phyloP scores from a whole-genome alignment of 257 asterid genomes.

The Nicotiana obtusifolia region DNA sequence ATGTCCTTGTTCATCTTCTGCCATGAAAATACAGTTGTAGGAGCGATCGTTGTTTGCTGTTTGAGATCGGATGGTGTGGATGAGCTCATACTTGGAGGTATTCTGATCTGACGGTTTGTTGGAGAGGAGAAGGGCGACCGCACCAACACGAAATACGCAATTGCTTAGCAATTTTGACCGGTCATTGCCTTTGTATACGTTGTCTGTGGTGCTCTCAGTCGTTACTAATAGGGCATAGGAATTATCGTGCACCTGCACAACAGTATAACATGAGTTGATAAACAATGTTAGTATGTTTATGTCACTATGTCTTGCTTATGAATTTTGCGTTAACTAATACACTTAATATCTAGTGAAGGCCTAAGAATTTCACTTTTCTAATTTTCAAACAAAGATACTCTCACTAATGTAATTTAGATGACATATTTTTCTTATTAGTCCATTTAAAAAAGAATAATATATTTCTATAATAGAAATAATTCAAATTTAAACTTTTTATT shows the following conservation, averaged over 20 bases:
- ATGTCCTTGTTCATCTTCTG: conserved; percentile 31
- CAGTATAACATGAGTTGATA: background rate
- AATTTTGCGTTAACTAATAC: no score
- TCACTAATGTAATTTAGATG: no score
- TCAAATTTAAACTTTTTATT: no score
- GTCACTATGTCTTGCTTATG: no score
- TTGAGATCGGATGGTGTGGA: conserved; percentile 40
- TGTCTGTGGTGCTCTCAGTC: conserved; percentile 25
- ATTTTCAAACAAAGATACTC: no score
- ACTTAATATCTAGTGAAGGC: no score
- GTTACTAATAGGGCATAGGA: conserved; percentile 44
- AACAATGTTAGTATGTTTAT: no score
- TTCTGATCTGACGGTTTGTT: conserved; percentile 19
- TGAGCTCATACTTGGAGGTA: conserved; percentile 33
- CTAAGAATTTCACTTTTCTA: no score
- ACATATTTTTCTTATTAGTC: no score
- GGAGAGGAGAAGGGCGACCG: conserved; percentile 37
- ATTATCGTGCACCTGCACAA: conserved; percentile 33
- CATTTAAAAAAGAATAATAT: no score
- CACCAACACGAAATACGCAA: conserved; percentile 48
- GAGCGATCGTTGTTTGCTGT: conserved; percentile 36
- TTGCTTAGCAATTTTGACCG: conserved; percentile 37
- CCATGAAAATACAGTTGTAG: conserved; percentile 33
- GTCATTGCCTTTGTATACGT: conserved; percentile 37
- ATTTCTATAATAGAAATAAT: no score